These are phyloP conservation scores for rapeseed (Brassica napus) DNA, from an alignment of 345 rosid genomes.

Conservation along the genomic window DNA sequence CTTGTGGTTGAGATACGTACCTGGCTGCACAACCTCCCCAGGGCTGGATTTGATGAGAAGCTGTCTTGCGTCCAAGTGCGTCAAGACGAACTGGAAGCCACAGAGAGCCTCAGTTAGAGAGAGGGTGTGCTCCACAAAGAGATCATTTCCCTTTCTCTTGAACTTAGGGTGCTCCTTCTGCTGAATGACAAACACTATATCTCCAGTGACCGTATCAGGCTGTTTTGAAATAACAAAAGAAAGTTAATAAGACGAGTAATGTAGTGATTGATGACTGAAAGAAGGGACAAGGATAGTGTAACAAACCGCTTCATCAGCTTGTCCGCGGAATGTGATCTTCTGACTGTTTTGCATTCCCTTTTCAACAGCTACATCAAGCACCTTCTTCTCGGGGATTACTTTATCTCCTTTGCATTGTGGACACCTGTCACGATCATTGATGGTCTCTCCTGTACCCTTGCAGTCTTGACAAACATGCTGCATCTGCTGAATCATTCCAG, in stretches of 20 bases:
- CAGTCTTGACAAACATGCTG: conserved; percentile 90
- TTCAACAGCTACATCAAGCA: conserved; percentile 77
- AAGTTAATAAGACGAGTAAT: background rate
- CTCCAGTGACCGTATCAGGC: conserved; percentile 90
- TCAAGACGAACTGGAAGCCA: conserved; percentile 77
- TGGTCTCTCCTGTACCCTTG: conserved; percentile 85
- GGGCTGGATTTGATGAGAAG: conserved; percentile 81
- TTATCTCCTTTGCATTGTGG: conserved; percentile 82
- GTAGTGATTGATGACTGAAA: background rate
- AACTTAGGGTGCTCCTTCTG: conserved; percentile 88
- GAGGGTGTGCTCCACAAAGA: conserved; percentile 73
- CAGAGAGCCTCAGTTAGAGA: conserved; percentile 89
- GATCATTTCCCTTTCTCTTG: conserved; percentile 85
- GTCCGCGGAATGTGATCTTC: conserved; percentile 87
- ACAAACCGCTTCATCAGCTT: conserved; percentile 89
- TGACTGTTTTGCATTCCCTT: conserved; percentile 94
- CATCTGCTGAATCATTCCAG: conserved; percentile 95
- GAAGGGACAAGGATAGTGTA: background rate
- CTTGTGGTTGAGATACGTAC: conserved; percentile 41
- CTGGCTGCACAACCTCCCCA: conserved; percentile 89
- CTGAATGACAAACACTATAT: conserved; percentile 80
- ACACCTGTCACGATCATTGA: conserved; percentile 76
- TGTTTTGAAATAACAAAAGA: conserved; percentile 42
- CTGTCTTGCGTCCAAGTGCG: conserved; percentile 84
- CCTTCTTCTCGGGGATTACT: conserved; percentile 81